These are phyloP conservation scores for Neurospora cerealis DNA, from an alignment of 495 filamentous ascomycete species.

Conservation along the genomic window DNA sequence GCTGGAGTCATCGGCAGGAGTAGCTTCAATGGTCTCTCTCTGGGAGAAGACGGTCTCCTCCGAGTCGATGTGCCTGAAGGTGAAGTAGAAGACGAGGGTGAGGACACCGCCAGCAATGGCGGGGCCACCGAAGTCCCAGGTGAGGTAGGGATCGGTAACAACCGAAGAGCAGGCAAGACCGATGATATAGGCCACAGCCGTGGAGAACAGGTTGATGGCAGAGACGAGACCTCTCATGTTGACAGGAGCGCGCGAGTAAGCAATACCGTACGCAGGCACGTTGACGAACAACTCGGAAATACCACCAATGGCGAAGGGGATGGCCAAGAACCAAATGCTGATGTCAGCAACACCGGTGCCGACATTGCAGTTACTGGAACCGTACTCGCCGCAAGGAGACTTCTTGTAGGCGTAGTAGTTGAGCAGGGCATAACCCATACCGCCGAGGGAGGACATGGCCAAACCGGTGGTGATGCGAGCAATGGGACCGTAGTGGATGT, in stretches of 20 bases:
- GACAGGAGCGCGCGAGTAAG: slow-evolving; percentile 58
- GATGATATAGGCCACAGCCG: slow-evolving; percentile 47
- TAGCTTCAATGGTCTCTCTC: not conserved
- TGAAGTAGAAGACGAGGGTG: slow-evolving; percentile 38
- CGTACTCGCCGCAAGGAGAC: slow-evolving; percentile 39
- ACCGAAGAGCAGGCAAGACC: slow-evolving; percentile 51
- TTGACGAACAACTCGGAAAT: slow-evolving; percentile 61
- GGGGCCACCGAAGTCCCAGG: slow-evolving; percentile 43
- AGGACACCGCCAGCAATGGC: slow-evolving; percentile 38
- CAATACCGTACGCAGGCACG: slow-evolving; percentile 62
- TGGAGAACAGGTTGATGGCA: slow-evolving; percentile 53
- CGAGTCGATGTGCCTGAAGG: slow-evolving; percentile 39
- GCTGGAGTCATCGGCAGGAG: not conserved
- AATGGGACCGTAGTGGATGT: slow-evolving; percentile 60
- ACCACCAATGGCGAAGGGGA: slow-evolving; percentile 45
- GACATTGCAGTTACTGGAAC: slow-evolving; percentile 28
- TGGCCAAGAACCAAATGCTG: slow-evolving; percentile 40
- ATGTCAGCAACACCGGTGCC: slow-evolving; percentile 40
- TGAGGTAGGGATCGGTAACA: slow-evolving; percentile 50
- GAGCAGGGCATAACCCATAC: slow-evolving; percentile 56
- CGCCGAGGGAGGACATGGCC: slow-evolving; percentile 51
- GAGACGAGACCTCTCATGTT: slow-evolving; percentile 62
- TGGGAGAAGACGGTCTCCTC: slow-evolving; percentile 30
- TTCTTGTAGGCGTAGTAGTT: slow-evolving; percentile 62
- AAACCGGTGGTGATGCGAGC: slow-evolving; percentile 68